These are phyloP conservation scores for Ricinus communis DNA, from an alignment of 345 rosid genomes.

Conservation along the genomic window DNA sequence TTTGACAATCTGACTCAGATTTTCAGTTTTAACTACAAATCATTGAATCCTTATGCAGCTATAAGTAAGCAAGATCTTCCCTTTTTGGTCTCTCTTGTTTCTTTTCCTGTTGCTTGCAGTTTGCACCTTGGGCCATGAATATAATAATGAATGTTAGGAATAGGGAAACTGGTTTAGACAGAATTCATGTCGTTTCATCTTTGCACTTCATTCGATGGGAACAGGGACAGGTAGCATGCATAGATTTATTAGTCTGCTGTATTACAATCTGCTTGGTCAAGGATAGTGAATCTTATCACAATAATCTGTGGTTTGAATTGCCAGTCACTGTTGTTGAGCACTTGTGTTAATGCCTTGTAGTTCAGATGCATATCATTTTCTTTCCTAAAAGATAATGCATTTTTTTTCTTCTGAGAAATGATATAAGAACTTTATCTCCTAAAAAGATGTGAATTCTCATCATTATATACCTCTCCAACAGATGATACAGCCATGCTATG, in stretches of 20 bases:
- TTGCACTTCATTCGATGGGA: neutral
- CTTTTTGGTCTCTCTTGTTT: neutral
- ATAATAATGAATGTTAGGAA: neutral
- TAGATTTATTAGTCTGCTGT: too few species aligned
- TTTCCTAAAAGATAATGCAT: neutral
- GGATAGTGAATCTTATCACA: neutral
- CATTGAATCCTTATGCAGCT: conserved; percentile 53
- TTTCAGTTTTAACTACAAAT: conserved; percentile 71
- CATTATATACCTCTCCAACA: conserved; percentile 20
- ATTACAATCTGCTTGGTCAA: neutral
- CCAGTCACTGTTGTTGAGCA: neutral
- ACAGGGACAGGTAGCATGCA: neutral
- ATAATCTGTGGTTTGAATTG: neutral
- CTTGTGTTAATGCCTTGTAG: neutral
- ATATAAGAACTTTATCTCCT: neutral
- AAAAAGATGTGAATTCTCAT: neutral
- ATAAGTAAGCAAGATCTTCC: conserved; percentile 55
- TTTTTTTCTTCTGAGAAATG: neutral
- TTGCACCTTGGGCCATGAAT: neutral
- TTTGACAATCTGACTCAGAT: conserved; percentile 65
- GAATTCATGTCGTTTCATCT: conserved; percentile 1
- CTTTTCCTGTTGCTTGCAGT: neutral
- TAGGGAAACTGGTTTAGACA: neutral
- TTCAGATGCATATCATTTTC: neutral
- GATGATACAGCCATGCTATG: conserved; percentile 86